A percentile compares a stretch with the other conserved stretches of the same genome.
Conservation (phyloP, 106 monocot genomes). For the Apostasia ramifera region DNA sequence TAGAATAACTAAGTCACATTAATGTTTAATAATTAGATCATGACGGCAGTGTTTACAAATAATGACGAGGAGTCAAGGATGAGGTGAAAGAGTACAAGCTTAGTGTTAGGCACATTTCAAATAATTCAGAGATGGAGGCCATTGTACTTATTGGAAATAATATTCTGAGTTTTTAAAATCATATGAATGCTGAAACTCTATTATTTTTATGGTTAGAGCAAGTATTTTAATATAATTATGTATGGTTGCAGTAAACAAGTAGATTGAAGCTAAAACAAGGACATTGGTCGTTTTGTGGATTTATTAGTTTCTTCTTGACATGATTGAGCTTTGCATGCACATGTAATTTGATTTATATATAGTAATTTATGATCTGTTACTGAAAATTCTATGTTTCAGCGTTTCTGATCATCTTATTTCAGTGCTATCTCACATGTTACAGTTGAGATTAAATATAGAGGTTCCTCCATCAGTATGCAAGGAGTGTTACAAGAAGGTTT, state of each 20-base stretch:
- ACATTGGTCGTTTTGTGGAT: neutral
- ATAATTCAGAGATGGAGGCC: too few relatives aligned
- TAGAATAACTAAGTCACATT: too few relatives aligned
- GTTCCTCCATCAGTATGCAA: constrained; percentile 66
- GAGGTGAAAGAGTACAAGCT: too few relatives aligned
- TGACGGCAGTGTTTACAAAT: too few relatives aligned
- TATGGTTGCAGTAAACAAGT: neutral
- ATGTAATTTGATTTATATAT: neutral
- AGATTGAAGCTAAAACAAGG: neutral
- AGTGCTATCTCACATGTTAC: constrained; percentile 1
- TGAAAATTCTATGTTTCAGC: neutral
- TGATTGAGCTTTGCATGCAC: neutral
- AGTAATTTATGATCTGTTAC: neutral
- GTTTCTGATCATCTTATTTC: neutral
- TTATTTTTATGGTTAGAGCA: neutral
- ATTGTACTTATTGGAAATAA: too few relatives aligned
- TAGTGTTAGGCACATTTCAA: too few relatives aligned
- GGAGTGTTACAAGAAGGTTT: constrained; percentile 54
- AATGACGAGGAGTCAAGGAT: too few relatives aligned
- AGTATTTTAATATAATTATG: neutral
- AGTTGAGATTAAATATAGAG: constrained; percentile 75
- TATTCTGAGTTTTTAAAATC: neutral
- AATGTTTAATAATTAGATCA: too few relatives aligned
- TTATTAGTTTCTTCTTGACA: neutral
- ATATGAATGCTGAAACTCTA: neutral